Percentiles rank a stretch among this genome's conserved stretches.
These are phyloP conservation scores for Basipetospora chlamydospora DNA, from an alignment of 2,329 filamentous ascomycete species.

Conservation along the genomic window DNA sequence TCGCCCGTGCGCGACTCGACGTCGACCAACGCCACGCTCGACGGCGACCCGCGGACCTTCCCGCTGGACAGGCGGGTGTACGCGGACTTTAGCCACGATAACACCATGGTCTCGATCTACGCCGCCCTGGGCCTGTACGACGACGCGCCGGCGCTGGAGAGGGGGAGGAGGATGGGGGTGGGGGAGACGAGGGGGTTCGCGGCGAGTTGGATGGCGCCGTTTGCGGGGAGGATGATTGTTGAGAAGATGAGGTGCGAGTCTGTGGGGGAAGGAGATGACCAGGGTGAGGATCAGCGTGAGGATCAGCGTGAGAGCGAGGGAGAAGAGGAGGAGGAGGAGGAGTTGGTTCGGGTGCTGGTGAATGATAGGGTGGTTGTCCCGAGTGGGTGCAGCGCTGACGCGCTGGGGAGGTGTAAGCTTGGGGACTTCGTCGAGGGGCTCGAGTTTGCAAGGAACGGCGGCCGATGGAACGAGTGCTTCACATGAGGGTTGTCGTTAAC, in stretches of 20 bases:
- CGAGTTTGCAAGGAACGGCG: conserved; percentile 56
- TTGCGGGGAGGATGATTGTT: conserved; percentile 67
- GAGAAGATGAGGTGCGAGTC: conserved; percentile 64
- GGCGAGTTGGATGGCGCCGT: conserved; percentile 67
- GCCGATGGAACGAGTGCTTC: conserved; percentile 58
- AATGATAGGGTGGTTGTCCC: conserved; percentile 73
- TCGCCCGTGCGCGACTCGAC: conserved; percentile 58
- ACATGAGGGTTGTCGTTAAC: no score
- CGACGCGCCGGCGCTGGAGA: conserved; percentile 37
- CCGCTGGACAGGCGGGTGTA: conserved; percentile 57
- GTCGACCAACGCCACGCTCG: conserved; percentile 63
- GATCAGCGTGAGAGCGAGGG: conserved; percentile 7
- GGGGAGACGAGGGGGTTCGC: conserved; percentile 51
- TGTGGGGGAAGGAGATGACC: conserved; percentile 2
- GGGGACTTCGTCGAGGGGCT: conserved; percentile 59
- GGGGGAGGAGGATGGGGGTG: conserved; percentile 32
- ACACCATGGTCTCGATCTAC: conserved; percentile 66
- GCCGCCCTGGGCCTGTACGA: conserved; percentile 70
- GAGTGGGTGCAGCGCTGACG: conserved; percentile 54
- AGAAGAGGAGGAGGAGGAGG: conserved; percentile 30
- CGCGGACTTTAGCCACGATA: conserved; percentile 87
- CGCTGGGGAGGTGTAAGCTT: conserved; percentile 55
- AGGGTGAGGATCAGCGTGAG: conserved; percentile 28
- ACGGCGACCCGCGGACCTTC: conserved; percentile 53
- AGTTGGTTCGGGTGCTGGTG: conserved; percentile 64